Evolutionary conservation across 192 early-diverging fungal genomes (phyloP), one percentile per base, ranked within the genome.

Genomic region (Podila verticillata): DNA sequence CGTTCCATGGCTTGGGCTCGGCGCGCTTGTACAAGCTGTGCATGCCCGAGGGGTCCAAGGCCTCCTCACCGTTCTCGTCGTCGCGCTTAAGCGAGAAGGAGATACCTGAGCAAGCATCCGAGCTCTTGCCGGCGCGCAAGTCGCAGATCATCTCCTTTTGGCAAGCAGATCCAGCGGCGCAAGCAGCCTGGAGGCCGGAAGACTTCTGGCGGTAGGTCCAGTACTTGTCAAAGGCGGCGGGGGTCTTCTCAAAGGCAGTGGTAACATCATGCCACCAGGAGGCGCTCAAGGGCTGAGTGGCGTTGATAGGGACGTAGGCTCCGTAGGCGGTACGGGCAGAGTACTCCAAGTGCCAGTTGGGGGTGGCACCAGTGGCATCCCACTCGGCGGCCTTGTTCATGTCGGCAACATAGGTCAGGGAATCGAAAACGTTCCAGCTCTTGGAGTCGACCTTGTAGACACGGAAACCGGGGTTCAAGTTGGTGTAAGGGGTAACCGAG

Each of bases 241-340:
- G 39, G 22, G 59, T 72, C 19, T 60, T 62, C 62, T 88, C 87
- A 51, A 88, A 85, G 10, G 61, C 64, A 4, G 47, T 65, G 20
- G 87, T 88, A 10, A 88, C 84, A 29, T 86, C 81, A 36, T 88
- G 87, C 87, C 87, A 88, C 87, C 87, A 88, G 30, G 65, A 68
- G 0, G 87, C 73, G 9, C 74, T 70, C 26, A 88, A 62, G 5
- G 87, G 85, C 1, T 35, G 22, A 13, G 48, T 65, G 13, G 60
- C 70, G 20, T 75, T 65, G 36, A 73, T 65, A 22, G 72, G 72
- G 6, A 63, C 57, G 26, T 63, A 68, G 20, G 82, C 59, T 12
- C 84, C 65, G 39, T 82, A 88, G 24, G 81, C 75, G 32, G 84
- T 60, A 49, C 84, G 70, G 24, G 87, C 85, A 66, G 83, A 85